These are phyloP conservation scores for Candida montana DNA, from an alignment of 805 yeast genomes.

Conservation along the genomic window DNA sequence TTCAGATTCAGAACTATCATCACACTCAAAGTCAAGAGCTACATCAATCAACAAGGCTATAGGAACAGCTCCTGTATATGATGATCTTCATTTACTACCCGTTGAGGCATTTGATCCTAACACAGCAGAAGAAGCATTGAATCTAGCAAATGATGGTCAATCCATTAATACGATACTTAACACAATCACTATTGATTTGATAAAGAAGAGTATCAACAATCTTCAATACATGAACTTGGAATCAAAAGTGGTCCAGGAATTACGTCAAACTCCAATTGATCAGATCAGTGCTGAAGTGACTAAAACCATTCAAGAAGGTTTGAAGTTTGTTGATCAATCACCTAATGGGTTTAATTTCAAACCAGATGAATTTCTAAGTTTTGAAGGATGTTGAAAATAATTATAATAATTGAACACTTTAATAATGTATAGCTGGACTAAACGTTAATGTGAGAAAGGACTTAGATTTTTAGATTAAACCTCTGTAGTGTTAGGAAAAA, in stretches of 20 bases:
- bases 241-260: no score
- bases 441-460: background rate
- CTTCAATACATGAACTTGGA: conserved; percentile 18
- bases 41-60: background rate
- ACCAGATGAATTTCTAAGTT: conserved; percentile 10
- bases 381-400: conserved; percentile 6
- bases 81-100: background rate
- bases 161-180: conserved; percentile 21
- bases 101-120: background rate
- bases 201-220: conserved; percentile 19
- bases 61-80: background rate
- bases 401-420: no score
- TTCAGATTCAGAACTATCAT: conserved; percentile 1
- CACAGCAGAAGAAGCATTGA: conserved; percentile 15
- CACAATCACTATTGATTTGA: conserved; percentile 17
- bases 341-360: conserved; percentile 2
- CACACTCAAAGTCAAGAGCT: background rate
- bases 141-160: conserved; percentile 20
- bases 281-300: background rate
- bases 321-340: conserved; percentile 4
- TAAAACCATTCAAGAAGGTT: conserved; percentile 5
- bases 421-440: background rate
- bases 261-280: no score
- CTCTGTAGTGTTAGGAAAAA: no score
- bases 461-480: no score